phyloP scores from a whole-genome alignment of 2,329 filamentous ascomycete genomes.

The Botrytis paeoniae region DNA sequence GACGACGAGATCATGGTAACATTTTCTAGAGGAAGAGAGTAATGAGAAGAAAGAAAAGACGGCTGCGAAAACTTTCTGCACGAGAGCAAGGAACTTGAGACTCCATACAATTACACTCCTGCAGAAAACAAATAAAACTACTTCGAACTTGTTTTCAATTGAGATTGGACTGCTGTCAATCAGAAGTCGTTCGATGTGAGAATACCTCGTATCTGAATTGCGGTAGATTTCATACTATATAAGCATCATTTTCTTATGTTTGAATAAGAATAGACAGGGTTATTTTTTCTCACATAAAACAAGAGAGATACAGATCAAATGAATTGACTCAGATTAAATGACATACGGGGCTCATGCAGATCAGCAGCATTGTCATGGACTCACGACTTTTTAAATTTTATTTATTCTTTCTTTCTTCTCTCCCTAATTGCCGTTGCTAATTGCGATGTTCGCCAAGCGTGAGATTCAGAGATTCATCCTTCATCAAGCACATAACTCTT shows the following conservation, averaged over 20 bases:
- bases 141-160: neutral
- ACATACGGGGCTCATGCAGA: neutral
- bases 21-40: neutral
- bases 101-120: neutral
- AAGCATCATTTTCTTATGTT: neutral
- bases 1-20: neutral
- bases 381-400: neutral
- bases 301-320: neutral
- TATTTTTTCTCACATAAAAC: neutral
- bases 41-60: neutral
- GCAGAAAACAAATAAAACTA: rapidly evolving
- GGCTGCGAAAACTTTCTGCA: neutral
- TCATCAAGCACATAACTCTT: neutral
- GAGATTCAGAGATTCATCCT: neutral
- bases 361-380: neutral
- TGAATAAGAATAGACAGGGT: neutral
- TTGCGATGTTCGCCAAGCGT: neutral
- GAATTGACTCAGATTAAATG: neutral
- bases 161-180: neutral
- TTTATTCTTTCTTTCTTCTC: neutral
- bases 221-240: neutral
- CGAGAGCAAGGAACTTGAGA: neutral
- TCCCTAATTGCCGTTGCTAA: neutral
- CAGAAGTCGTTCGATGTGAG: neutral
- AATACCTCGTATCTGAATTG: neutral